phyloP scores from a whole-genome alignment of 1,284 basidiomycete species.

The Ganoderma multipileum region DNA sequence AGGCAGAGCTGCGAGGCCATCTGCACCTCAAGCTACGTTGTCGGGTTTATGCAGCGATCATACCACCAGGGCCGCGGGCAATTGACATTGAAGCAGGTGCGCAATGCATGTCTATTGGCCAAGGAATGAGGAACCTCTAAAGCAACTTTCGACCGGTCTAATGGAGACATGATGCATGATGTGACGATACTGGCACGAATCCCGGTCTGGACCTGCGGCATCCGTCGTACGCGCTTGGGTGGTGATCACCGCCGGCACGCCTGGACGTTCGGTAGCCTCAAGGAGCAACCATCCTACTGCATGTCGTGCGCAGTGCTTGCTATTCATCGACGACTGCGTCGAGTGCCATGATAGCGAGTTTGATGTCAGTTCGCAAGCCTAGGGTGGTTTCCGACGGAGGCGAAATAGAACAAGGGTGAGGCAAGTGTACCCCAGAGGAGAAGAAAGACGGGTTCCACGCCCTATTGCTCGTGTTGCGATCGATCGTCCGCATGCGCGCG shows the following conservation, averaged over 20 bases:
- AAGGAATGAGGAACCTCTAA: too few species aligned
- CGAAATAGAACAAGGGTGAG: neutral
- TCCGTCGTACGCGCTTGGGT: neutral
- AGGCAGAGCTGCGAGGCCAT: too few species aligned
- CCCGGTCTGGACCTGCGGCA: too few species aligned
- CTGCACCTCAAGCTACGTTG: too few species aligned
- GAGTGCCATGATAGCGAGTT: neutral
- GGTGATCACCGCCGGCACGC: neutral
- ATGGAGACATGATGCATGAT: neutral
- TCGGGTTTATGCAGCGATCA: too few species aligned
- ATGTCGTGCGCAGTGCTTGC: neutral
- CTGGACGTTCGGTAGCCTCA: neutral
- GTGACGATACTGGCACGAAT: too few species aligned
- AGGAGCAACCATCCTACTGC: neutral
- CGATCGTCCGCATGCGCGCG: neutral
- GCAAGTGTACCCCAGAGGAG: neutral
- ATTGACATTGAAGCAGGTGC: too few species aligned
- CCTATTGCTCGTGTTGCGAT: neutral
- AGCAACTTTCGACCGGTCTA: too few species aligned
- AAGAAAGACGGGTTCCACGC: neutral
- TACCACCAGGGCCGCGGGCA: too few species aligned
- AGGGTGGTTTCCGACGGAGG: neutral
- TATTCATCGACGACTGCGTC: neutral
- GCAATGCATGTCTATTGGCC: too few species aligned
- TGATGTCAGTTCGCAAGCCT: neutral